A percentile compares a stretch with the other conserved stretches of the same genome.
Evolutionary conservation across 2,329 filamentous ascomycete genomes (phyloP).

Genomic region (Tricladium varicosporioides): DNA sequence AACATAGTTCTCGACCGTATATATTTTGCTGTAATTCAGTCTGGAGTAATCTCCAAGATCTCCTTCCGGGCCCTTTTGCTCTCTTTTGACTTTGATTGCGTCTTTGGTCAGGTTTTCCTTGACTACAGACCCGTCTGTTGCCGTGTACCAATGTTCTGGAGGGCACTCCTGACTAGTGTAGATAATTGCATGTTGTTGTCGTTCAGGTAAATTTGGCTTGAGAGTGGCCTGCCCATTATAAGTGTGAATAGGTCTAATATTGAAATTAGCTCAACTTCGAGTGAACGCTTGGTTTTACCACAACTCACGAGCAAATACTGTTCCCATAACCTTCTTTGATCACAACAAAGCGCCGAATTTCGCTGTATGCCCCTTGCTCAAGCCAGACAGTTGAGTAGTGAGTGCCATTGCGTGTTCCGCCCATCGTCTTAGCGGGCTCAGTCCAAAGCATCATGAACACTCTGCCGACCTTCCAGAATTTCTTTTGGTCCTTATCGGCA

Average conservation of each 20-base stretch:
- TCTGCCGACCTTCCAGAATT: slow-evolving; percentile 25
- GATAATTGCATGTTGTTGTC: slow-evolving; percentile 21
- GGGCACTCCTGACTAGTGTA: slow-evolving; percentile 18
- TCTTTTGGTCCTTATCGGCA: slow-evolving; percentile 13
- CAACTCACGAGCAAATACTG: slow-evolving; percentile 26
- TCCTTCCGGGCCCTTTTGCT: slow-evolving; percentile 11
- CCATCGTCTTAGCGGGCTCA: slow-evolving; percentile 19
- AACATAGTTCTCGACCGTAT: slow-evolving; percentile 30
- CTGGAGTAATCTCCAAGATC: slow-evolving; percentile 20
- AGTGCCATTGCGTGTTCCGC: slow-evolving; percentile 12
- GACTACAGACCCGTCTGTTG: slow-evolving; percentile 10
- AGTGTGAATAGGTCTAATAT: slow-evolving; percentile 25
- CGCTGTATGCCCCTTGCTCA: slow-evolving; percentile 17
- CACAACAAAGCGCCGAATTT: slow-evolving; percentile 28
- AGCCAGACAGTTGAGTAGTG: slow-evolving; percentile 15
- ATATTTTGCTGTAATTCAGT: slow-evolving; percentile 30
- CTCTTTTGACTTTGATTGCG: slow-evolving; percentile 19
- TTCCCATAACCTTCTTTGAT: slow-evolving; percentile 20
- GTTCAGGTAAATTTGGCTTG: slow-evolving; percentile 24
- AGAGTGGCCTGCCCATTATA: slow-evolving; percentile 24
- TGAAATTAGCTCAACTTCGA: neutral
- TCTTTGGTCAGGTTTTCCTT: slow-evolving; percentile 20
- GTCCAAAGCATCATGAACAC: slow-evolving; percentile 31
- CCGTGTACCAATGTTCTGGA: slow-evolving; percentile 3
- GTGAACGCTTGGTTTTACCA: no score